phyloP scores from a whole-genome alignment of 495 filamentous ascomycete genomes.

The Aeminium ludgeri region DNA sequence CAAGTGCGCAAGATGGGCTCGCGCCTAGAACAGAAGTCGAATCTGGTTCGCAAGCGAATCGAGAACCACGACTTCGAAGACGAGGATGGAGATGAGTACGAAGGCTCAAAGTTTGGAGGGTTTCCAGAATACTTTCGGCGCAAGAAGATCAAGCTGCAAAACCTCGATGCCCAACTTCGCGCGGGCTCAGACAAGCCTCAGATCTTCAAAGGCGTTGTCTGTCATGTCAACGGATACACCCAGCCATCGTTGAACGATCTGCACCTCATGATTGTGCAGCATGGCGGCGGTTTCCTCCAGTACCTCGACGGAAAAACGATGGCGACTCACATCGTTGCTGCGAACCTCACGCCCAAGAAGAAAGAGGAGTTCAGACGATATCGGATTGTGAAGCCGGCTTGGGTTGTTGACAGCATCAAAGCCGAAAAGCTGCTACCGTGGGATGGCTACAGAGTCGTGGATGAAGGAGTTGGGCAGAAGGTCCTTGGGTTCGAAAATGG shows the following conservation, averaged over 20 bases:
- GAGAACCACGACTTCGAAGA: conserved; percentile 48
- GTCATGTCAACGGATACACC: conserved; percentile 79
- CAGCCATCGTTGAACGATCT: conserved; percentile 79
- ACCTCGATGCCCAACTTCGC: conserved; percentile 69
- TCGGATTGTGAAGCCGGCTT: conserved; percentile 88
- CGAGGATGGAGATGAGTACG: conserved; percentile 85
- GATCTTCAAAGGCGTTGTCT: conserved; percentile 79
- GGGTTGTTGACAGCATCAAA: conserved; percentile 77
- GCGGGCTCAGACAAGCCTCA: conserved; percentile 52
- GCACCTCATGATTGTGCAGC: conserved; percentile 64
- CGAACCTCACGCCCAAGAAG: conserved; percentile 80
- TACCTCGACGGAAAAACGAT: conserved; percentile 88
- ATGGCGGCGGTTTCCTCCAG: conserved; percentile 87
- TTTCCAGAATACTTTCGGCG: conserved; percentile 79
- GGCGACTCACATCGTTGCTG: conserved; percentile 89
- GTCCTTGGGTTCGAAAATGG: conserved; percentile 61
- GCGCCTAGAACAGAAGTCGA: conserved; percentile 57
- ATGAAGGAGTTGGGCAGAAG: conserved; percentile 61
- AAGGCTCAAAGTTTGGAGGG: conserved; percentile 68
- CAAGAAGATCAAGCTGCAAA: conserved; percentile 92
- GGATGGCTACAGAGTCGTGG: conserved; percentile 63
- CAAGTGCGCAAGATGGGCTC: conserved; percentile 50
- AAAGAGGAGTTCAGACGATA: conserved; percentile 68
- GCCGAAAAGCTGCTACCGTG: conserved; percentile 70
- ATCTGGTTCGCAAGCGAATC: conserved; percentile 66